phyloP scores from a whole-genome alignment of 208 protist genomes.

The Tetramitus jugosus region DNA sequence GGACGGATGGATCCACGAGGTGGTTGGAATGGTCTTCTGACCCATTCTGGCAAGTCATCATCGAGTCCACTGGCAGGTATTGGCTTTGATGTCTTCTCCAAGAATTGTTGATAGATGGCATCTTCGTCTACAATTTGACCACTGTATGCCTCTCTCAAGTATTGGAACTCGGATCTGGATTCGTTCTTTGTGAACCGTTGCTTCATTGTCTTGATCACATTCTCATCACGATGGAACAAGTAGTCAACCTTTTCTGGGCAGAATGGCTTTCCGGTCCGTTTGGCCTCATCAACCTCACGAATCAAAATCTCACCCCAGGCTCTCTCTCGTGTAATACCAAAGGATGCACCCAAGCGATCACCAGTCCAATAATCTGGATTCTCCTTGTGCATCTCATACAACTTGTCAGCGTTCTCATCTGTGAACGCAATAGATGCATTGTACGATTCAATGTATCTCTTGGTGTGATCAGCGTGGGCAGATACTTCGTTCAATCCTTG shows the following conservation, averaged over 20 bases:
- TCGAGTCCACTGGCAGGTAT: not conserved
- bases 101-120: conserved; percentile 5
- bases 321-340: not conserved
- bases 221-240: not conserved
- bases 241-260: not conserved
- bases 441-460: no score
- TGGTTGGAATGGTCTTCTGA: not conserved
- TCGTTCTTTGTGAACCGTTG: not conserved
- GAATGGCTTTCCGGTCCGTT: not conserved
- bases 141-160: not conserved
- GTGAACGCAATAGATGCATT: no score
- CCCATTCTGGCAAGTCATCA: conserved; percentile 16
- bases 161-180: not conserved
- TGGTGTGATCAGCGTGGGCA: no score
- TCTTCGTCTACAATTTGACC: not conserved
- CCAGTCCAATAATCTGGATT: conserved; percentile 13
- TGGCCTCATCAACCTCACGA: not conserved
- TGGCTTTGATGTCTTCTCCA: not conserved
- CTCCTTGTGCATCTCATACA: conserved; percentile 3
- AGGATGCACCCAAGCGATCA: not conserved
- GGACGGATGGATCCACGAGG: not conserved
- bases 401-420: not conserved
- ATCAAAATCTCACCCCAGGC: not conserved
- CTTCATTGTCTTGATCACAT: not conserved
- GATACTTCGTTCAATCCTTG: no score